Conservation (phyloP, 2,329 filamentous ascomycete species). For the Neonectria punicea region DNA sequence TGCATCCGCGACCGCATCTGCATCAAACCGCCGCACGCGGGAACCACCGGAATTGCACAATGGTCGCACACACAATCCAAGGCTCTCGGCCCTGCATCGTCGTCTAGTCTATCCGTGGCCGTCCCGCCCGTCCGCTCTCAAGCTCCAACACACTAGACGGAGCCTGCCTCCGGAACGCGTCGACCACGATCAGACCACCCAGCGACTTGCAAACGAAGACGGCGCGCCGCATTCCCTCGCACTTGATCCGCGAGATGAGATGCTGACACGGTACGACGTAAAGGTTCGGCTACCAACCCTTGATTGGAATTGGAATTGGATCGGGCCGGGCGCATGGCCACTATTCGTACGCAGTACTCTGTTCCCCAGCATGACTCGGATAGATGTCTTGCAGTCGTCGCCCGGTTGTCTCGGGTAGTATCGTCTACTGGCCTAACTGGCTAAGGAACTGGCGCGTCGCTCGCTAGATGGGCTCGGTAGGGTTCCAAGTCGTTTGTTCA, state of each 20-base stretch:
- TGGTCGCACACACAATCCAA: background rate
- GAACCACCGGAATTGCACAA: slow-evolving; percentile 6
- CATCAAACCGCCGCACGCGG: background rate
- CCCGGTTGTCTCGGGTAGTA: slow-evolving; percentile 2
- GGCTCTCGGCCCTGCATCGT: background rate
- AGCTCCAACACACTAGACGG: background rate
- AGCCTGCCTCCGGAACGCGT: background rate
- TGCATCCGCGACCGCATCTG: background rate
- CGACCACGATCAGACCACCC: background rate
- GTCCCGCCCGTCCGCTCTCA: background rate
- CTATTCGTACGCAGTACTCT: background rate
- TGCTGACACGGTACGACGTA: background rate
- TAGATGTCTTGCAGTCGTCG: background rate
- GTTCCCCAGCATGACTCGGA: background rate
- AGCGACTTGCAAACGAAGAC: background rate
- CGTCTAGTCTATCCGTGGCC: slow-evolving; percentile 1
- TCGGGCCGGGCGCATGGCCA: background rate
- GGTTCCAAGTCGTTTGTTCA: background rate
- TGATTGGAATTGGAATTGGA: background rate
- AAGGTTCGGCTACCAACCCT: background rate
- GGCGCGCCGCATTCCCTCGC: background rate
- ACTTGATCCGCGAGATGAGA: background rate
- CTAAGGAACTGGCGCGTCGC: background rate
- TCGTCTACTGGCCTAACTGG: background rate
- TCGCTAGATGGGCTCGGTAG: background rate